Evolutionary conservation across 345 rosid species (phyloP).

Genomic region (Moricandia arvensis): DNA sequence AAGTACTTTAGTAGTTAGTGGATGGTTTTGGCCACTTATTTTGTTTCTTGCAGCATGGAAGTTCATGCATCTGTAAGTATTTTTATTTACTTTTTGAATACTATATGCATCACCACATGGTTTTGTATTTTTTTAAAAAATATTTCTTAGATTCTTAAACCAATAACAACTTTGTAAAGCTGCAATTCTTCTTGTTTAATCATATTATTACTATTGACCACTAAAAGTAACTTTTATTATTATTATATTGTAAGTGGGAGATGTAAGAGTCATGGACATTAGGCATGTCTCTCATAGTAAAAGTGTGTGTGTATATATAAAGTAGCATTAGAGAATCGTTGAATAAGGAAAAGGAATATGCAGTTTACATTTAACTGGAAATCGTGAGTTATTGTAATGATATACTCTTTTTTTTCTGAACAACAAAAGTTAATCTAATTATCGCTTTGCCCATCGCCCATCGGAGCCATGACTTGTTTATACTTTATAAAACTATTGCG

Average conservation of each 20-base stretch:
- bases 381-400: neutral
- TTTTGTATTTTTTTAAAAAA: no score
- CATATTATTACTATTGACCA: no score
- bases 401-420: no score
- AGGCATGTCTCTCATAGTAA: neutral
- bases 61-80: conserved; percentile 11
- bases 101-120: neutral
- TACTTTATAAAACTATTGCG: neutral
- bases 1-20: neutral
- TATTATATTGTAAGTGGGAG: neutral
- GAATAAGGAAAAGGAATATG: neutral
- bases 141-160: no score
- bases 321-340: neutral
- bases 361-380: neutral
- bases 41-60: conserved; percentile 2
- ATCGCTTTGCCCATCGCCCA: neutral
- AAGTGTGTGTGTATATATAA: neutral
- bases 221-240: neutral
- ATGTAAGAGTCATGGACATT: neutral
- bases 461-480: neutral
- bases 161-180: neutral
- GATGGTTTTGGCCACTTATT: conserved; percentile 2
- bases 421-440: neutral
- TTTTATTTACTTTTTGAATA: conserved; percentile 1
- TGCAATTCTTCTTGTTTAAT: neutral